phyloP scores from a whole-genome alignment of 495 filamentous ascomycete genomes.

The Peziza echinospora region DNA sequence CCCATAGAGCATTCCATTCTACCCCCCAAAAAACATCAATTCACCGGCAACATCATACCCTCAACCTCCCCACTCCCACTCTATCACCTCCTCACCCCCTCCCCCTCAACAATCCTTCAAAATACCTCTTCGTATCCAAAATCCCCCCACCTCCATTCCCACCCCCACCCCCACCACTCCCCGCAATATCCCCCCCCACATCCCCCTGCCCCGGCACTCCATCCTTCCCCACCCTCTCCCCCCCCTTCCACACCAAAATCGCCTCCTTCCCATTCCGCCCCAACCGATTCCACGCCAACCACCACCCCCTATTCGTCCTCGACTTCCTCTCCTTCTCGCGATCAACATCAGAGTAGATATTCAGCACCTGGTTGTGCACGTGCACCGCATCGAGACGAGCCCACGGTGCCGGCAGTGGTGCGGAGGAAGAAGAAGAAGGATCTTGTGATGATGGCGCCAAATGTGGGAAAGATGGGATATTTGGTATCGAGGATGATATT shows the following conservation, averaged over 20 bases:
- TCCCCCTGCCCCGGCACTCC: conserved; percentile 3
- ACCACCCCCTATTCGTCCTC: conserved; percentile 85
- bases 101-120: conserved; percentile 24
- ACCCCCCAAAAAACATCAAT: too few relatives aligned
- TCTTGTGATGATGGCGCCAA: too few relatives aligned
- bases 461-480: not conserved
- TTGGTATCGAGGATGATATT: not conserved
- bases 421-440: not conserved
- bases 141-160: conserved; percentile 4
- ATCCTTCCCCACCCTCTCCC: conserved; percentile 5
- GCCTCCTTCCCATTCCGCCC: conserved; percentile 10
- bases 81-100: conserved; percentile 8
- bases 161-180: not conserved
- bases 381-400: conserved; percentile 75
- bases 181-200: conserved; percentile 3
- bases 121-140: conserved; percentile 28
- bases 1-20: too few relatives aligned
- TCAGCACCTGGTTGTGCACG: conserved; percentile 67
- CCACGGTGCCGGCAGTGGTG: conserved; percentile 24
- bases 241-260: conserved; percentile 12
- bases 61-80: too few relatives aligned
- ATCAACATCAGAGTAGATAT: conserved; percentile 38
- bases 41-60: too few relatives aligned
- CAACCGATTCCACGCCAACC: conserved; percentile 70
- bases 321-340: conserved; percentile 64